These are phyloP conservation scores for Salix dunnii DNA, from an alignment of 345 rosid genomes.

Conservation along the genomic window DNA sequence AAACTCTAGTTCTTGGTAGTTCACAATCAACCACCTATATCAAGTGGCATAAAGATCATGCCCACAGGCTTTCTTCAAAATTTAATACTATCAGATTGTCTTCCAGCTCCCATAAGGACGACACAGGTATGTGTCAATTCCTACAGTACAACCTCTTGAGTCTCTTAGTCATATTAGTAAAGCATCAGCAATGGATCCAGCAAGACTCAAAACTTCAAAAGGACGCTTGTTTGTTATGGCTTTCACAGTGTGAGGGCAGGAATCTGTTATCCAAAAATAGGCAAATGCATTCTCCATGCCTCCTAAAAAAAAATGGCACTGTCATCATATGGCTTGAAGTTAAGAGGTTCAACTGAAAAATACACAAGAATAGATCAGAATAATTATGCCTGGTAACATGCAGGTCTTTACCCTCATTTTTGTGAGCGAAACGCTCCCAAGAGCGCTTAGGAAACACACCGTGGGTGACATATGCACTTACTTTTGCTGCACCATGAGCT, in stretches of 20 bases:
- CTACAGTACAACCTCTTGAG: neutral
- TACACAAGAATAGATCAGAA: neutral
- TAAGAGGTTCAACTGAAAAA: neutral
- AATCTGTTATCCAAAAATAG: conserved; percentile 95
- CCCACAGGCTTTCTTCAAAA: neutral
- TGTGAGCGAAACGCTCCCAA: conserved; percentile 77
- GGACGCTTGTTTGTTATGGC: conserved; percentile 73
- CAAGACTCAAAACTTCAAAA: conserved; percentile 86
- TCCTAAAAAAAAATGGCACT: conserved; percentile 23
- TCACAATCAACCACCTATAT: neutral
- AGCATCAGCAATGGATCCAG: conserved; percentile 86
- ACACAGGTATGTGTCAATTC: neutral
- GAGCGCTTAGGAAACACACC: conserved; percentile 92
- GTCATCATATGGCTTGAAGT: conserved; percentile 2
- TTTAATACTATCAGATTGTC: neutral
- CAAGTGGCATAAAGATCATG: neutral
- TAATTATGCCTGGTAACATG: neutral
- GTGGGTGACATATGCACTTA: conserved; percentile 94
- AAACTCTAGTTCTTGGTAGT: neutral
- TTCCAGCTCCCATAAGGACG: neutral
- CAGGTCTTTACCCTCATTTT: conserved; percentile 48
- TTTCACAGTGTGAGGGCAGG: conserved; percentile 84
- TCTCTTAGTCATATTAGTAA: conserved; percentile 55
- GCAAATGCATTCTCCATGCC: conserved; percentile 60
- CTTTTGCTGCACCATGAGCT: conserved; percentile 84